Evolutionary conservation across 163 green algal genomes (phyloP).

Genomic region (Trebouxia gelatinosa): DNA sequence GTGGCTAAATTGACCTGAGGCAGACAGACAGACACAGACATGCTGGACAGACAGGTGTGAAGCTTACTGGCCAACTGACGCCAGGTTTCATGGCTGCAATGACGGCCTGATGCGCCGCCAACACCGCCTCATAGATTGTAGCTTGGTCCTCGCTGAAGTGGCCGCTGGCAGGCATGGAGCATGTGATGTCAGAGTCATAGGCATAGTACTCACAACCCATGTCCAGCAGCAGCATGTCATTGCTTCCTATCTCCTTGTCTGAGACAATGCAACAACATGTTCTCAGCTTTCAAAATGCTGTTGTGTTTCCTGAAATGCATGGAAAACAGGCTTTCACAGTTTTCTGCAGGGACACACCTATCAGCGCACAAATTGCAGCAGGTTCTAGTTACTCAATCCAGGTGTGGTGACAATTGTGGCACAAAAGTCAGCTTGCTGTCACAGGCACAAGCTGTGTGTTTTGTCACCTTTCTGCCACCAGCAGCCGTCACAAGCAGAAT

Average conservation of each 20-base stretch:
- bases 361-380: too few relatives aligned
- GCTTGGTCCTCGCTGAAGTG: constrained; percentile 69
- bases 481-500: too few relatives aligned
- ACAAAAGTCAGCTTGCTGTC: too few relatives aligned
- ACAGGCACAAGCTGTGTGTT: too few relatives aligned
- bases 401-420: too few relatives aligned
- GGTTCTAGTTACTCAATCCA: too few relatives aligned
- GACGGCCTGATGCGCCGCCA: constrained; percentile 69
- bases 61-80: constrained; percentile 67
- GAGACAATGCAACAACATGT: background rate
- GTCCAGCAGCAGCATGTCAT: constrained; percentile 84
- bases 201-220: constrained; percentile 77
- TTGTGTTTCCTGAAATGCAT: too few relatives aligned
- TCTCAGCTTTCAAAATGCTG: background rate
- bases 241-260: constrained; percentile 67
- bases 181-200: constrained; percentile 80
- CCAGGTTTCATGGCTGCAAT: constrained; percentile 72
- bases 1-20: too few relatives aligned
- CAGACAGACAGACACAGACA: too few relatives aligned
- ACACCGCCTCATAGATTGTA: constrained; percentile 78
- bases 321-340: too few relatives aligned
- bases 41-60: background rate
- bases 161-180: constrained; percentile 64
- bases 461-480: too few relatives aligned
- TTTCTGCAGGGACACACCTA: too few relatives aligned